Evolutionary conservation across 176 grass and related monocot species (phyloP), one percentile per base, ranked within the genome.

Genomic region (Carex littledalei): DNA sequence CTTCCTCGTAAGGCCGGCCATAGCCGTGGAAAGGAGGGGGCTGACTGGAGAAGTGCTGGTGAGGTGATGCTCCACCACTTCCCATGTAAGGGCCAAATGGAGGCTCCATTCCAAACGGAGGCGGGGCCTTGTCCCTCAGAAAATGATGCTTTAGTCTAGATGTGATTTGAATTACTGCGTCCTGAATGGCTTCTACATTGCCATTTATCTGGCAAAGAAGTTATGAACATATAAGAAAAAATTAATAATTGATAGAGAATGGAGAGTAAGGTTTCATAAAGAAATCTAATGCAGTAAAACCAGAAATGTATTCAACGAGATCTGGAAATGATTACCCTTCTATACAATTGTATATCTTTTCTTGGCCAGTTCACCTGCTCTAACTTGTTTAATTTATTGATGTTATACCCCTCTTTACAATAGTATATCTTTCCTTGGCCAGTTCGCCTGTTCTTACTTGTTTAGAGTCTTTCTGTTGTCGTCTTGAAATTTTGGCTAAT

Each of bases 161-260:
- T 53, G 93, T 95, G 82, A 94, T 91, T 85, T 92, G 96, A 86
- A 94, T 84, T 54, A 99, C 75, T 81, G 96, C 96, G 89, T 99
- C 93, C 74, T 99, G 90, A 73, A 95, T 90, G 67, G 85, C 84
- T 87, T 93, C 96, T 69, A 74, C 93, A 72, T 86, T 73, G 58
- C 96, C 93, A 57, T 43, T 94, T 84, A 99, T 90, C 96, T 99
- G 65, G 56, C 60, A 83, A 88, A 79, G 63, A 86, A 5, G 77
- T 71, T 80, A 62, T 29, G 39, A 77, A 39, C 45, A 78, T 0
- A 35, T 17, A 26, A 57, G 57, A 2, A 21, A 74, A n/a, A 57
- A 17, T 14, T 78, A 78, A 55, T 57, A 16, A 72, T 56, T 49
- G 3, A 72, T 72, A 18, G 39, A 35, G 63, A 35, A 72, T 41